Conservation (phyloP, 1,139 yeast genomes). For the Saccharomyces hybrid region DNA sequence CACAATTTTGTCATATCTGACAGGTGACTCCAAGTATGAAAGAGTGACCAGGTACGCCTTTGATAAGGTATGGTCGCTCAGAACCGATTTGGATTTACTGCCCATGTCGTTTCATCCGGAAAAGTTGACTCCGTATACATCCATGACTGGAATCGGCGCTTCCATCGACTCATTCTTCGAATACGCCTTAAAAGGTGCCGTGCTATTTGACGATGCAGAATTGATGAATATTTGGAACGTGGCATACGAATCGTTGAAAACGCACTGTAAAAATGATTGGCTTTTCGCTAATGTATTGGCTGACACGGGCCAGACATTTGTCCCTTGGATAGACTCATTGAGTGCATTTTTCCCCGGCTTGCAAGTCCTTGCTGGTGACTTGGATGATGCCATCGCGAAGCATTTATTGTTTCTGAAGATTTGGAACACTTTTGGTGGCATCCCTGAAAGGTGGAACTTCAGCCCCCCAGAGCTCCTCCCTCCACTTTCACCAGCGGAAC, state of each 20-base stretch:
- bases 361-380: constrained; percentile 69
- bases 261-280: constrained; percentile 46
- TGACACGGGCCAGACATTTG: constrained; percentile 42
- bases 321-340: constrained; percentile 76
- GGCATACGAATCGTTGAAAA: constrained; percentile 50
- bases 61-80: constrained; percentile 60
- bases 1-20: constrained; percentile 60
- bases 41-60: constrained; percentile 54
- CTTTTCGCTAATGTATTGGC: constrained; percentile 55
- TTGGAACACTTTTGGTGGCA: constrained; percentile 72
- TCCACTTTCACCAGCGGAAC: constrained; percentile 1
- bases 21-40: constrained; percentile 69
- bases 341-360: constrained; percentile 87
- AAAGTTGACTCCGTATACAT: constrained; percentile 49
- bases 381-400: constrained; percentile 53
- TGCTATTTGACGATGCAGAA: constrained; percentile 60
- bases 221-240: constrained; percentile 53
- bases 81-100: constrained; percentile 55
- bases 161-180: constrained; percentile 91
- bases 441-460: constrained; percentile 83
- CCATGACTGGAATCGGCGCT: constrained; percentile 78
- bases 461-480: constrained; percentile 8
- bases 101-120: constrained; percentile 73
- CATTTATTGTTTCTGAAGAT: constrained; percentile 65
- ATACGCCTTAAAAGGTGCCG: constrained; percentile 70